Percentiles rank a stretch among this genome's conserved stretches.
Conservation (phyloP, 2,329 filamentous ascomycete genomes). For the Epichloe scottii region DNA sequence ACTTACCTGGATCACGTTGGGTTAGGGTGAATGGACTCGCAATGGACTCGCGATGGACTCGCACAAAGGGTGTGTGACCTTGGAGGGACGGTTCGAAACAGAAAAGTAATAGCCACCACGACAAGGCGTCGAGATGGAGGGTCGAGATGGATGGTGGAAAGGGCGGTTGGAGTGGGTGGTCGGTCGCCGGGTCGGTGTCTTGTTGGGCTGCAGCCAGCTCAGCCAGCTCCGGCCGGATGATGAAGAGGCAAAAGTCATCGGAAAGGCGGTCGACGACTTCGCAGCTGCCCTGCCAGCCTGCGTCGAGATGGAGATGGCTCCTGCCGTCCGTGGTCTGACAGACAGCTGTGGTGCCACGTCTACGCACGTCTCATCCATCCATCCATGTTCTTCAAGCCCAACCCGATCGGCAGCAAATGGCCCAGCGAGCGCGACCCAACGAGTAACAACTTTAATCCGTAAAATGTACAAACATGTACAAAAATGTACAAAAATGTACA, state of each 20-base stretch:
- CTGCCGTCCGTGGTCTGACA: neutral
- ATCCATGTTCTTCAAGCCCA: neutral
- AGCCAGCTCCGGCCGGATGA: neutral
- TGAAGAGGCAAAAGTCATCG: too few relatives aligned
- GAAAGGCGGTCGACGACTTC: neutral
- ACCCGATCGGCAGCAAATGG: neutral
- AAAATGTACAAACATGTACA: too few relatives aligned
- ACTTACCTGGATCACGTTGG: neutral
- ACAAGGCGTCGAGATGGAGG: neutral
- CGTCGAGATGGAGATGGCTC: neutral
- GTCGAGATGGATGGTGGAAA: neutral
- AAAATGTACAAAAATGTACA: too few relatives aligned
- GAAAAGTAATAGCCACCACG: neutral
- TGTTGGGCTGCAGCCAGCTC: neutral
- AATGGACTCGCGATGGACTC: neutral
- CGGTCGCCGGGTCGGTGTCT: neutral
- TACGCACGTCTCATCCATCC: neutral
- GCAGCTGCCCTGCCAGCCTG: neutral
- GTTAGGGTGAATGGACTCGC: neutral
- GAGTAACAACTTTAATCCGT: too few relatives aligned
- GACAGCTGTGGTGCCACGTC: constrained; percentile 5
- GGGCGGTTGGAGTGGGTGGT: neutral
- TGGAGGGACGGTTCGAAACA: neutral
- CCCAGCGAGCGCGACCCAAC: too few relatives aligned
- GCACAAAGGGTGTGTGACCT: neutral